phyloP scores from a whole-genome alignment of 2,329 filamentous ascomycete species.

The Sarocladium strictum region DNA sequence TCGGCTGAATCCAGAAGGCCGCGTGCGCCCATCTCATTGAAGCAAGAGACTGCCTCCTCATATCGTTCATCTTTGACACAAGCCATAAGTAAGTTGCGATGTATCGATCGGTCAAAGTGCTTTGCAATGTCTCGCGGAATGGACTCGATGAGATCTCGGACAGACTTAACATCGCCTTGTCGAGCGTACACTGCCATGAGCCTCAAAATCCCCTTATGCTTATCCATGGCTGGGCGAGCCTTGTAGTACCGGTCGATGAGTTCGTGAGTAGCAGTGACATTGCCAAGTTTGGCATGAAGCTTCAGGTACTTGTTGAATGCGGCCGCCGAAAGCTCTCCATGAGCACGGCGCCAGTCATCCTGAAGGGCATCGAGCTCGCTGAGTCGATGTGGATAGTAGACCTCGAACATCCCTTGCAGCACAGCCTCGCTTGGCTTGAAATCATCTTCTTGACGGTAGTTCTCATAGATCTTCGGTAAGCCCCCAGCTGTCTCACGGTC shows the following conservation, averaged over 20 bases:
- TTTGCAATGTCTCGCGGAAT: background rate
- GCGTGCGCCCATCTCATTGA: slow-evolving; percentile 50
- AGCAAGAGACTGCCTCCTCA: slow-evolving; percentile 56
- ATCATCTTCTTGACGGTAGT: slow-evolving; percentile 37
- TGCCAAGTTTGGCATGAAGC: slow-evolving; percentile 42
- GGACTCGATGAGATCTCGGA: slow-evolving; percentile 21
- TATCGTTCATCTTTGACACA: slow-evolving; percentile 25
- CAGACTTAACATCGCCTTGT: slow-evolving; percentile 55
- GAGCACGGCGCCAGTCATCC: slow-evolving; percentile 40
- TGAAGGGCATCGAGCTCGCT: slow-evolving; percentile 40
- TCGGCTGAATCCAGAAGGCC: slow-evolving; percentile 55
- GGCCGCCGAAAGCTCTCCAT: slow-evolving; percentile 33
- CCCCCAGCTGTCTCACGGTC: slow-evolving; percentile 23
- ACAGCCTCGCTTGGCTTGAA: slow-evolving; percentile 30
- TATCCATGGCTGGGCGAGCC: background rate
- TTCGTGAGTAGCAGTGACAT: slow-evolving; percentile 37
- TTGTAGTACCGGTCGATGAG: slow-evolving; percentile 28
- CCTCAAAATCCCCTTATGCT: slow-evolving; percentile 24
- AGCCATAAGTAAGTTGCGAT: background rate
- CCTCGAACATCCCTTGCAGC: slow-evolving; percentile 39
- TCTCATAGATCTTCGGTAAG: slow-evolving; percentile 36
- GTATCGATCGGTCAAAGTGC: background rate
- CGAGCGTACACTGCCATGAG: slow-evolving; percentile 68
- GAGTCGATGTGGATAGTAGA: slow-evolving; percentile 31
- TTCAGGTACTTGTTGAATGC: slow-evolving; percentile 43